Evolutionary conservation across 768 basidiomycete species (phyloP), one percentile per base, ranked within the genome.

Genomic region (Lepiota venenata): DNA sequence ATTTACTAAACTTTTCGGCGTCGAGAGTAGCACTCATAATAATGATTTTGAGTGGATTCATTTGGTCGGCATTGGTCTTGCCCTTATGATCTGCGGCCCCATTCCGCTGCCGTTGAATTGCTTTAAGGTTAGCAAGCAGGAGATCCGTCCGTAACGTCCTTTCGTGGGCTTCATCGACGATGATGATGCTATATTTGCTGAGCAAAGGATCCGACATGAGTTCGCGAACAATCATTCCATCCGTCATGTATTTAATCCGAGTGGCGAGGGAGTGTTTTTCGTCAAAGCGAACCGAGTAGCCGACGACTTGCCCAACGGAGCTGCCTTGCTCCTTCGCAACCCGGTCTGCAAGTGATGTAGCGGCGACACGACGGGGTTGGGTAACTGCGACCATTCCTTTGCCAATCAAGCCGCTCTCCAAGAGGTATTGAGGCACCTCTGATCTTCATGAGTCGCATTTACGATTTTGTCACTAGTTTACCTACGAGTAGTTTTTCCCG

Each of bases 1-100:
- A 99, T 27, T 74, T 76, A 70, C 89, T 90, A 68, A 99, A 98
- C 60, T 91, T 93, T 60, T 95, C 88, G 0, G 95, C 95, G 64
- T 99, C 95, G 35, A 99, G 78, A 6, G 97, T 98, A 2, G 97
- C 97, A 68, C 92, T 94, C 97, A 99, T 99, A 60, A 99, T 81
- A 18, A 99, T 81, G 37, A 99, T 80, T 68, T 95, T 98, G 56
- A 99, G 79, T 14, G 88, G 87, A 56, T 83, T 84, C 2, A 75
- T 38, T 36, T 47, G 54, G 63, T 70, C 65, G 12, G 63, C 64
- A 46, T 79, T 79, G 12, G 70, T 73, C 60, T 83, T 85, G 38
- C 72, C 72, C 49, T 77, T 79, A 9, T 47, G 61, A 25, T 71
- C 67, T 50, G 49, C 60, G 20, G 51, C 58, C 1, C 61, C 64